These are phyloP conservation scores for Drechslerella dactyloides DNA, from an alignment of 2,329 filamentous ascomycete genomes.

Conservation along the genomic window DNA sequence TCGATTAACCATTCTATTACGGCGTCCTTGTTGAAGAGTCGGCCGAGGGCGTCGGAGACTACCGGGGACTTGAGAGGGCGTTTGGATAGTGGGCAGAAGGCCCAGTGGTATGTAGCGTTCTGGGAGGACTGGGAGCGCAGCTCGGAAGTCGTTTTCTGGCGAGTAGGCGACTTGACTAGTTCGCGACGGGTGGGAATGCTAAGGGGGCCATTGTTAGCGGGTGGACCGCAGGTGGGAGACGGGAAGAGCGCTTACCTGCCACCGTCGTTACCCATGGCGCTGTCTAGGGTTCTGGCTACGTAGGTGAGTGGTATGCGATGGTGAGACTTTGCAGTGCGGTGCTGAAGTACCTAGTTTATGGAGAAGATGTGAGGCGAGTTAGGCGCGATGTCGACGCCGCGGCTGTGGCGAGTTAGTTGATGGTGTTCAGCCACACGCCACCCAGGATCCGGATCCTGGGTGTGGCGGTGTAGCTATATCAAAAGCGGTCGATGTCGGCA, in stretches of 20 bases:
- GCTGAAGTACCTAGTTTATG: too few relatives aligned
- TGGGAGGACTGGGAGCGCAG: constrained; percentile 87
- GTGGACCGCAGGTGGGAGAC: background rate
- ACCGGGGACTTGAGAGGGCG: constrained; percentile 74
- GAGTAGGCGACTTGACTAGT: constrained; percentile 90
- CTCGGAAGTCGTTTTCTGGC: constrained; percentile 79
- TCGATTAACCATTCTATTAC: constrained; percentile 73
- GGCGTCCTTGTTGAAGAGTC: constrained; percentile 93
- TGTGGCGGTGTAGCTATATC: constrained; percentile 49
- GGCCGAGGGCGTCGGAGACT: constrained; percentile 82
- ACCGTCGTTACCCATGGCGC: constrained; percentile 91
- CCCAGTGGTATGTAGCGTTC: constrained; percentile 84
- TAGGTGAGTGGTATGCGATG: too few relatives aligned
- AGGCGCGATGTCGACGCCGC: constrained; percentile 15
- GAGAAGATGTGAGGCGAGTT: background rate
- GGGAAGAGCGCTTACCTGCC: constrained; percentile 66
- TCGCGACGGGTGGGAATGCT: constrained; percentile 93
- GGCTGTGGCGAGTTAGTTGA: background rate
- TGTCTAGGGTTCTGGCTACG: background rate
- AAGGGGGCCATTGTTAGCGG: constrained; percentile 35
- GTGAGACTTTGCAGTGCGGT: too few relatives aligned
- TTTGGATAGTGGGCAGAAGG: constrained; percentile 83
- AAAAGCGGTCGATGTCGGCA: constrained; percentile 20
- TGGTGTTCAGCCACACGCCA: constrained; percentile 12
- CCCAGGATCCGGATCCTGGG: constrained; percentile 44